phyloP scores from a whole-genome alignment of 345 rosid species.

The Acer campestre region DNA sequence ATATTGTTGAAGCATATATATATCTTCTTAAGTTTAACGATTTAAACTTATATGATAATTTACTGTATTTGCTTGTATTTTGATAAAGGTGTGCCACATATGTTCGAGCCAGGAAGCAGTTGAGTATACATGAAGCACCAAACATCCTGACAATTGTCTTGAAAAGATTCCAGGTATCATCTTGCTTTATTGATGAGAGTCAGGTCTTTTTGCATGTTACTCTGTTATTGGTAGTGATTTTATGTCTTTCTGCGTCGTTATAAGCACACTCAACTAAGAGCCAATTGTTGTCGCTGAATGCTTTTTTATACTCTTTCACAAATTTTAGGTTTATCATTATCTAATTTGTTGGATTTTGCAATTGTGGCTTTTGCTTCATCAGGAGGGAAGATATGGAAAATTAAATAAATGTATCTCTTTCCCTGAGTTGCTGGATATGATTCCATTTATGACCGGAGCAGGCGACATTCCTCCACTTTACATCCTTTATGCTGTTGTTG shows the following conservation, averaged over 20 bases:
- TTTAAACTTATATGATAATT: slow-evolving; percentile 9
- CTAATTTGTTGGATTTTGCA: slow-evolving; percentile 1
- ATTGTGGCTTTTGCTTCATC: slow-evolving; percentile 27
- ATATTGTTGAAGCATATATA: neutral
- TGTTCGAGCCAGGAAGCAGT: slow-evolving; percentile 77
- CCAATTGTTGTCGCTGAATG: neutral
- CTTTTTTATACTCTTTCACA: neutral
- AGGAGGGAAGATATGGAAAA: slow-evolving; percentile 85
- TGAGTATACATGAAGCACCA: slow-evolving; percentile 83
- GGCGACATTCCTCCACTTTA: slow-evolving; percentile 78
- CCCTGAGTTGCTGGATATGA: slow-evolving; percentile 85
- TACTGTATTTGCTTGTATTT: neutral
- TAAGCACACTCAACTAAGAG: neutral
- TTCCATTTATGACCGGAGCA: slow-evolving; percentile 73
- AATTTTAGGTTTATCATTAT: slow-evolving; percentile 2
- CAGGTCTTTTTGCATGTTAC: neutral
- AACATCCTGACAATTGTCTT: slow-evolving; percentile 86
- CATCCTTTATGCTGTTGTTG: slow-evolving; percentile 74
- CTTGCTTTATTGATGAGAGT: slow-evolving; percentile 10
- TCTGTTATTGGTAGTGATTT: neutral
- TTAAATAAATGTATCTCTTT: slow-evolving; percentile 74
- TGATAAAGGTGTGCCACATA: slow-evolving; percentile 68
- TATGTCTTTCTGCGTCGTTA: neutral
- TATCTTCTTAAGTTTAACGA: neutral
- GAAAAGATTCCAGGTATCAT: slow-evolving; percentile 79